Evolutionary conservation across 345 rosid species (phyloP), one percentile per base, ranked within the genome.

Genomic region (Gossypium mustelinum): DNA sequence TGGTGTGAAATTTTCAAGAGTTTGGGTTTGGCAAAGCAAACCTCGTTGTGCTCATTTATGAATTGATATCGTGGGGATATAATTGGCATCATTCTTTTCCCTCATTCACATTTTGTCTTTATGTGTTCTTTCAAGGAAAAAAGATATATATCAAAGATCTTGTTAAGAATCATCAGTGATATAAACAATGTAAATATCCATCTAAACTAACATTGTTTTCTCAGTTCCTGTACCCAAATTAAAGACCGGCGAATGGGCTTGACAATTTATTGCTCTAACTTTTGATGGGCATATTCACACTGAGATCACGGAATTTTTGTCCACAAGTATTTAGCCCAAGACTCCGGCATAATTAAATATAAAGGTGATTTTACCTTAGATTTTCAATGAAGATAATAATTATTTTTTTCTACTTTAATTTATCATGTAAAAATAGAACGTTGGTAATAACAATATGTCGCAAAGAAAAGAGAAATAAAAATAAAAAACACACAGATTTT

Each of bases 1-100:
- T 50, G 16, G 50, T 10, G 74, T 70, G 74, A 18, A 54, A 55
- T 54, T 70, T 34, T 52, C 63, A 34, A 39, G 62, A n/a, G 25
- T 12, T 58, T 24, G 10, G 62, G 14, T 27, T 9, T 16, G 27
- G 10, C 18, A 10, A 51, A 44, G 61, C 25, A 34, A 55, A 11
- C 74, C 63, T 55, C 3, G 62, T 52, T 55, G n/a, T 70, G 29
- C 7, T 55, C 62, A 34, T 70, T 70, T 70, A 17, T 17, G 62
- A 54, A 54, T 17, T 51, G n/a, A 52, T 34, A 54, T 34, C 24
- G 8, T n/a, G 24, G 1, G 39, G 39, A 34, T 34, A 34, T 4
- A 34, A 4, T 34, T 34, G 39, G 39, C 39, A 34, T 34, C 39
- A 34, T 34, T 34, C 39, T 34, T 34, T 34, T 34, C 39, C 39